These are phyloP conservation scores for Salvia miltiorrhiza DNA, from an alignment of 257 asterid species.

Conservation along the genomic window DNA sequence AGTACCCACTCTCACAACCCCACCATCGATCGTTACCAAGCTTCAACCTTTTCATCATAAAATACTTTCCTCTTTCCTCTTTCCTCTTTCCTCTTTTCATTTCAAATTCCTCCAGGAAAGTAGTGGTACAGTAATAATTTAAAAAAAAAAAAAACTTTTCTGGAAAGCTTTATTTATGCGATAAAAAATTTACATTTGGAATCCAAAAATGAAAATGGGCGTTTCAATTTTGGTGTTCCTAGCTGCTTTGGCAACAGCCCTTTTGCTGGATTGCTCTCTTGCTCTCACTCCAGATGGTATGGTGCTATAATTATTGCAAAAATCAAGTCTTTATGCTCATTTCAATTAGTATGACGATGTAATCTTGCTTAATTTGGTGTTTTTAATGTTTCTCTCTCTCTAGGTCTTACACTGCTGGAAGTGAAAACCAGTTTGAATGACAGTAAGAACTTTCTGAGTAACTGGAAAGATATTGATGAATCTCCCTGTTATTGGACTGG, in stretches of 20 bases:
- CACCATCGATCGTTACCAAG: constrained; percentile 33
- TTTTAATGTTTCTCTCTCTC: background rate
- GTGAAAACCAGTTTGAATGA: constrained; percentile 77
- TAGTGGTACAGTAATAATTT: background rate
- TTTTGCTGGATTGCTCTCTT: constrained; percentile 42
- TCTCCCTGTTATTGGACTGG: constrained; percentile 93
- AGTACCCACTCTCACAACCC: constrained; percentile 32
- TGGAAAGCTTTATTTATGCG: constrained; percentile 8
- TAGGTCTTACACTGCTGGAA: constrained; percentile 83
- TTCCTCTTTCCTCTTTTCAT: constrained; percentile 19
- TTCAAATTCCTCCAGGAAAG: constrained; percentile 23
- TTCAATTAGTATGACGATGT: background rate
- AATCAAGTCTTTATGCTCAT: constrained; percentile 11
- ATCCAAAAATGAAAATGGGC: constrained; percentile 50
- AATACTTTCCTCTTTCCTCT: constrained; percentile 14
- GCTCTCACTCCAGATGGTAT: constrained; percentile 90
- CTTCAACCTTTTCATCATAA: constrained; percentile 35
- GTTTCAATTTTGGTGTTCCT: constrained; percentile 38
- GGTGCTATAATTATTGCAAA: background rate
- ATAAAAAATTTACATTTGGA: constrained; percentile 3
- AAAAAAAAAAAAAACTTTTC: background rate
- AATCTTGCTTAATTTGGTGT: background rate
- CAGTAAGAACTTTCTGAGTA: constrained; percentile 57
- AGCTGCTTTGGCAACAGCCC: constrained; percentile 42
- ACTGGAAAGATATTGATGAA: constrained; percentile 75